These are phyloP conservation scores for Lichtheimia corymbifera DNA, from an alignment of 371 early-diverging fungal species.

Conservation along the genomic window DNA sequence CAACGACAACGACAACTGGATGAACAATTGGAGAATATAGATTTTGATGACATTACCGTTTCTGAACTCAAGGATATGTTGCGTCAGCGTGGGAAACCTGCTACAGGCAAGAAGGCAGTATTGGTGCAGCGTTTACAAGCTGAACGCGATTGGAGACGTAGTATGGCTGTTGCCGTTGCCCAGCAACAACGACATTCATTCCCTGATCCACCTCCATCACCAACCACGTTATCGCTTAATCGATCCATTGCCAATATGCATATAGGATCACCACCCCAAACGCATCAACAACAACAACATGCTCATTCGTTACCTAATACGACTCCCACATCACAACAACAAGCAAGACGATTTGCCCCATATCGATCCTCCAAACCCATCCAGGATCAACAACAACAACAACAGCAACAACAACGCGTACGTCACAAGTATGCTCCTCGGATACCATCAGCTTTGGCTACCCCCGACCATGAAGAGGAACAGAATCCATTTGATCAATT, in stretches of 20 bases:
- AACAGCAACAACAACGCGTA: slow-evolving; percentile 6
- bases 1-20: slow-evolving; percentile 54
- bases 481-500: slow-evolving; percentile 27
- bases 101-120: slow-evolving; percentile 60
- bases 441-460: slow-evolving; percentile 30
- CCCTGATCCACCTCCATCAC: slow-evolving; percentile 17
- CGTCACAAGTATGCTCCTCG: slow-evolving; percentile 28
- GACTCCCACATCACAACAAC: slow-evolving; percentile 17
- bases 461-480: slow-evolving; percentile 33
- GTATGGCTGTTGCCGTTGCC: slow-evolving; percentile 30
- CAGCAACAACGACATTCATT: slow-evolving; percentile 21
- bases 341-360: slow-evolving; percentile 33
- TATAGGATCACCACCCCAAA: slow-evolving; percentile 30
- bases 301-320: slow-evolving; percentile 4
- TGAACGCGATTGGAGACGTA: slow-evolving; percentile 44
- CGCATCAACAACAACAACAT: slow-evolving; percentile 13
- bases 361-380: slow-evolving; percentile 28
- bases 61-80: slow-evolving; percentile 72
- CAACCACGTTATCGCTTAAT: slow-evolving; percentile 14
- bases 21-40: slow-evolving; percentile 55
- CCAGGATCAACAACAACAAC: slow-evolving; percentile 22
- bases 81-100: slow-evolving; percentile 36
- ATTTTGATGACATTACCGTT: slow-evolving; percentile 71
- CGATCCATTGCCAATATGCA: slow-evolving; percentile 35
- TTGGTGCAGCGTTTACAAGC: slow-evolving; percentile 44